Percentiles rank a stretch among this genome's conserved stretches.
phyloP scores from a whole-genome alignment of 495 filamentous ascomycete species.

The Viridothelium virens region DNA sequence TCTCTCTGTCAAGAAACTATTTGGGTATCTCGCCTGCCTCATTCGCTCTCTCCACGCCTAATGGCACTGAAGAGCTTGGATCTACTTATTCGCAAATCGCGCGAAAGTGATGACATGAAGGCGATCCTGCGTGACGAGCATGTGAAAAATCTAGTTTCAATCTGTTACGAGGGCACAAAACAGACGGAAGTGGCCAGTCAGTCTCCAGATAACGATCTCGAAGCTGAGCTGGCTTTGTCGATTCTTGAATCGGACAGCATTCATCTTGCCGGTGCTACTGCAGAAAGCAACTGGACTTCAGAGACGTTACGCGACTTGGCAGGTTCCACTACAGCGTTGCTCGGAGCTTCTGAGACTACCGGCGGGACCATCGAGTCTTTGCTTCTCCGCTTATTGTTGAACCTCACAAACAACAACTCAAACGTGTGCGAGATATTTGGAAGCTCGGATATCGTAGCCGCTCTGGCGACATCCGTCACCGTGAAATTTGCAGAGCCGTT shows the following conservation, averaged over 20 bases:
- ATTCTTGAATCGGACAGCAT: constrained; percentile 51
- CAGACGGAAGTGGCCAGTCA: constrained; percentile 4
- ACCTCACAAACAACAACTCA: constrained; percentile 76
- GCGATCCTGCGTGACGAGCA: constrained; percentile 43
- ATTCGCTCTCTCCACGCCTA: constrained; percentile 51
- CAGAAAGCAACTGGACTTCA: constrained; percentile 27
- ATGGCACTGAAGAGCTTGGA: constrained; percentile 59
- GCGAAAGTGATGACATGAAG: constrained; percentile 41
- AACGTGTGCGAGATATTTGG: constrained; percentile 60
- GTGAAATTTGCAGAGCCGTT: constrained; percentile 36
- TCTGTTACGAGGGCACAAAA: not conserved
- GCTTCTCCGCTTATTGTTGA: constrained; percentile 65
- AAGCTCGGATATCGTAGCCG: constrained; percentile 45
- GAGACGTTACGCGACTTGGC: constrained; percentile 26
- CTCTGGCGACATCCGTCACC: constrained; percentile 28
- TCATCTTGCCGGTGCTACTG: constrained; percentile 23
- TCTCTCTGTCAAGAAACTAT: constrained; percentile 42
- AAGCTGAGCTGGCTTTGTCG: constrained; percentile 43
- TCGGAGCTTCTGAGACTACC: not conserved
- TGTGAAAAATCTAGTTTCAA: constrained; percentile 3
- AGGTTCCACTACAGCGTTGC: constrained; percentile 7
- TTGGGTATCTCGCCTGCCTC: constrained; percentile 49
- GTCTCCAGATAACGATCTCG: constrained; percentile 30
- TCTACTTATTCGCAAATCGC: constrained; percentile 47
- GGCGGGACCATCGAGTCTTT: constrained; percentile 10